Percentiles rank a stretch among this genome's conserved stretches.
Evolutionary conservation across 208 protist species (phyloP).

Genomic region (Wallacemonas sp.): DNA sequence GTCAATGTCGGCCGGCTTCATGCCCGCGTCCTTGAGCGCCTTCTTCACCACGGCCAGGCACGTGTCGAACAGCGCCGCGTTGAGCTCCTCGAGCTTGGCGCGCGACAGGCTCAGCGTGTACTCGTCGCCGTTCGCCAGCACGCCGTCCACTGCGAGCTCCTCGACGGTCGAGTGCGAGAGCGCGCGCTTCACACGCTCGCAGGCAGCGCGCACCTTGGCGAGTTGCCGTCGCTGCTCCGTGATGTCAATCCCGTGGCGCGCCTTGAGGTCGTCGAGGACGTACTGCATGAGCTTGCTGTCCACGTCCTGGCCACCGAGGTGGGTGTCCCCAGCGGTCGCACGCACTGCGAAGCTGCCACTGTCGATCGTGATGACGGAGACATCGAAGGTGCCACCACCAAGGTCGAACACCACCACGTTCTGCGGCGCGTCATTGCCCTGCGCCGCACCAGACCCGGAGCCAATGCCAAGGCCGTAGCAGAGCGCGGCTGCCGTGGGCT

Average conservation of each 20-base stretch:
- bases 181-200: constrained; percentile 95
- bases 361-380: constrained; percentile 98
- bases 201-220: constrained; percentile 60
- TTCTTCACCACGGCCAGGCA: constrained; percentile 80
- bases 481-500: constrained; percentile 98
- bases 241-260: constrained; percentile 89
- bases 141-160: constrained; percentile 96
- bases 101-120: constrained; percentile 96
- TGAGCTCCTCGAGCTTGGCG: constrained; percentile 98
- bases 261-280: constrained; percentile 92
- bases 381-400: constrained; percentile 99
- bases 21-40: constrained; percentile 87
- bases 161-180: constrained; percentile 92
- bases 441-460: constrained; percentile 47
- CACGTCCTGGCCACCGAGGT: constrained; percentile 99
- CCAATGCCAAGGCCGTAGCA: constrained; percentile 97
- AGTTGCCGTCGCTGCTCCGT: constrained; percentile 39
- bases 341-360: constrained; percentile 98
- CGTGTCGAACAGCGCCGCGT: constrained; percentile 70
- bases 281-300: constrained; percentile 96
- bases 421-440: constrained; percentile 31
- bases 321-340: constrained; percentile 98
- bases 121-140: constrained; percentile 94
- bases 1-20: constrained; percentile 80
- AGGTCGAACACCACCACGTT: constrained; percentile 98